Evolutionary conservation across 1,139 yeast species (phyloP).

Genomic region (Lodderomyces theae): DNA sequence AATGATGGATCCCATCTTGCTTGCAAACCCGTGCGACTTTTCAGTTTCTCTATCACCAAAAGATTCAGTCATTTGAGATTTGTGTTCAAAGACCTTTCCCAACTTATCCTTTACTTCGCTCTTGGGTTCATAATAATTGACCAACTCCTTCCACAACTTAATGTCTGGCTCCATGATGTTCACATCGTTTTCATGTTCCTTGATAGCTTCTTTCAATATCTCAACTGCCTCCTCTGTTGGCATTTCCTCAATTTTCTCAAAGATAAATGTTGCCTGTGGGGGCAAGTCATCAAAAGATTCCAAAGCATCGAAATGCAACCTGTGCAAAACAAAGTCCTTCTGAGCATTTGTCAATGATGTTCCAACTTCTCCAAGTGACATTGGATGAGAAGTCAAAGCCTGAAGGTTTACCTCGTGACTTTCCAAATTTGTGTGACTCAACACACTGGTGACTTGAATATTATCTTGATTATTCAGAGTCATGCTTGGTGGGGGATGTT

Average conservation of each 20-base stretch:
- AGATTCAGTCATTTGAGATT: no score
- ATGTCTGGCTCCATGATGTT: slow-evolving; percentile 17
- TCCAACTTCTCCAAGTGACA: slow-evolving; percentile 28
- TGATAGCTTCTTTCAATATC: slow-evolving; percentile 19
- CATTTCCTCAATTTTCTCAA: slow-evolving; percentile 28
- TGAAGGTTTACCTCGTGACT: slow-evolving; percentile 19
- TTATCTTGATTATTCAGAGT: no score
- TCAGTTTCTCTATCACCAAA: no score
- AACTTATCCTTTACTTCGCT: slow-evolving; percentile 6
- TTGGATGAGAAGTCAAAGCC: slow-evolving; percentile 5
- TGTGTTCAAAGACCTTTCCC: neutral
- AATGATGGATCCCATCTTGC: no score
- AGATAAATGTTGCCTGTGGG: slow-evolving; percentile 25
- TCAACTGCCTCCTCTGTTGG: slow-evolving; percentile 22
- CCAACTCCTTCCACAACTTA: slow-evolving; percentile 6
- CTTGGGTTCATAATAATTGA: neutral
- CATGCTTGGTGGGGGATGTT: no score
- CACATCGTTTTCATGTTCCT: slow-evolving; percentile 21
- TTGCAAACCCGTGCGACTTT: no score
- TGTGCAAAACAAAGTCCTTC: slow-evolving; percentile 25
- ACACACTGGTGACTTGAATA: slow-evolving; percentile 1
- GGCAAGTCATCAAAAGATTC: slow-evolving; percentile 27
- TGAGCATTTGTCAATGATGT: slow-evolving; percentile 23
- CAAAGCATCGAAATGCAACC: slow-evolving; percentile 29
- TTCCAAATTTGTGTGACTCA: slow-evolving; percentile 3